Evolutionary conservation across 768 basidiomycete genomes (phyloP), one percentile per base, ranked within the genome.

Genomic region (Lentinula aciculospora): DNA sequence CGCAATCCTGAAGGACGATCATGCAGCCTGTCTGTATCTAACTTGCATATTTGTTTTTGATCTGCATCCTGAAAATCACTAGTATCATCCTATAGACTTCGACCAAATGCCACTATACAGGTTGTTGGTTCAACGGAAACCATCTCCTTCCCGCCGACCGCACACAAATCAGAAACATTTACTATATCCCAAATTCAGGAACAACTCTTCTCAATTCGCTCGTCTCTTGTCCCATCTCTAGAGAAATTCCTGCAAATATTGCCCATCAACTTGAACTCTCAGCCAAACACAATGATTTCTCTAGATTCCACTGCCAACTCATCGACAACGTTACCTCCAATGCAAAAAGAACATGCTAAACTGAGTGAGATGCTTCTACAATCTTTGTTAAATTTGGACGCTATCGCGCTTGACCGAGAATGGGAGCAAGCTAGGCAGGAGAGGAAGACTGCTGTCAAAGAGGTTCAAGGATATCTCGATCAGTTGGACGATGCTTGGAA

Each of bases 1-100:
- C 37, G 94, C 92, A 1, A 82, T 97, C 69, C 88, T 98, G 81
- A 88, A 86, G 63, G 92, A 96, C 67, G 86, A 94, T 68, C 68
- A 73, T 58, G 80, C 83, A 7, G 81, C 86, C 46, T 72, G 51
- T 53, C 12, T 23, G 51, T 36, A 4, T 23, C 42, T 23, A 8
- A 86, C 89, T 62, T 40, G 29, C 40, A 21, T 48, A 19, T 58
- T 32, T 45, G 19, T n/a, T 27, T 31, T 58, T 56, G 66, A 34
- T 66, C 56, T 34, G 47, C 45, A 39, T 58, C 63, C 86, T 53
- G 13, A 37, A 37, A 12, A 36, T 12, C 13, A 36, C 19, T 19
- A 53, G 85, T 95, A 62, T 85, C 92, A 12, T 76, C 87, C 1
- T 95, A 94, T 70, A 79, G 81, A 51, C 76, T 98, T 62, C 80